phyloP scores from a whole-genome alignment of 352 stramenopile species.

The Pythium phragmitis region DNA sequence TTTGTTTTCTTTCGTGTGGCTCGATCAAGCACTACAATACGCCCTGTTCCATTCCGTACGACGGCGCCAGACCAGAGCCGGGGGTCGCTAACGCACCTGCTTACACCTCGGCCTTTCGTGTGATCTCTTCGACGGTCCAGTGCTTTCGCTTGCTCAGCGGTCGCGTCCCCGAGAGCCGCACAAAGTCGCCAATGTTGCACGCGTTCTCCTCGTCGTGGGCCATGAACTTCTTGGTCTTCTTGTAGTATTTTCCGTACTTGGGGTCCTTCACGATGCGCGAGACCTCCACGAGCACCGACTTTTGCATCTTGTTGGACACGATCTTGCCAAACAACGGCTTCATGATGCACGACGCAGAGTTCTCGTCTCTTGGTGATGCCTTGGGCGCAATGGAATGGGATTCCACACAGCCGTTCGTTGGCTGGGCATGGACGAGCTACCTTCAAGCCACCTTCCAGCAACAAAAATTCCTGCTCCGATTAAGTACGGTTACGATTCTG shows the following conservation, averaged over 20 bases:
- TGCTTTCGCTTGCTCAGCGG: constrained; percentile 87
- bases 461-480: constrained; percentile 10
- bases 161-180: constrained; percentile 71
- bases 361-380: constrained; percentile 11
- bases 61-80: not conserved
- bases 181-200: constrained; percentile 90
- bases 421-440: constrained; percentile 22
- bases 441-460: constrained; percentile 28
- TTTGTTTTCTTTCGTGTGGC: constrained; percentile 8
- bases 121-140: constrained; percentile 90
- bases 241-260: constrained; percentile 95
- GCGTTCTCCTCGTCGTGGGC: constrained; percentile 95
- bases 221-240: constrained; percentile 97
- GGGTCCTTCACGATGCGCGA: constrained; percentile 93
- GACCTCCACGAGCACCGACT: constrained; percentile 95
- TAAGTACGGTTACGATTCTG: not conserved
- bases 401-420: constrained; percentile 28
- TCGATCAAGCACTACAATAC: constrained; percentile 22
- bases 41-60: constrained; percentile 1
- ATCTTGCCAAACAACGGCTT: constrained; percentile 94
- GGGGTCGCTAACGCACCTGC: not conserved
- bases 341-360: constrained; percentile 36
- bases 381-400: constrained; percentile 12
- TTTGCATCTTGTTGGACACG: constrained; percentile 96
- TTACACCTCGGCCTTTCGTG: constrained; percentile 85